A percentile compares a stretch with the other conserved stretches of the same genome.
These are phyloP conservation scores for Phytophthora hibernalis DNA, from an alignment of 352 stramenopile species.

Conservation along the genomic window DNA sequence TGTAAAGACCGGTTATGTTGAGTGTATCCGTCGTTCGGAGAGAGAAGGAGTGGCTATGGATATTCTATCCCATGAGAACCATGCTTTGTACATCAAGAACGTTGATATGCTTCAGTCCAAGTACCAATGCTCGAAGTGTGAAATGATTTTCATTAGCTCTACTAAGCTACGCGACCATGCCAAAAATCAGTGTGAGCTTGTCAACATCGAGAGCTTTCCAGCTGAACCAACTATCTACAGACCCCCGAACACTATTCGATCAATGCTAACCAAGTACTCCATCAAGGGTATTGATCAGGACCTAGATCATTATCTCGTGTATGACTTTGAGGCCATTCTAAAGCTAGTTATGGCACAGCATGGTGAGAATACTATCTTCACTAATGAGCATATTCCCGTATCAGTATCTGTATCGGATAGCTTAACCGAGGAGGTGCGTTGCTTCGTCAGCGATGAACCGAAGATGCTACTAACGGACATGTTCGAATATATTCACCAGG, in stretches of 20 bases:
- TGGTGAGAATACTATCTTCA: conserved; percentile 11
- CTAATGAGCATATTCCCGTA: conserved; percentile 13
- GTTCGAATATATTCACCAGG: conserved; percentile 2
- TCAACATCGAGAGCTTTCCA: conserved; percentile 5
- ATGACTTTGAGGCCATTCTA: conserved; percentile 15
- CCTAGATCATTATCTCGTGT: not conserved
- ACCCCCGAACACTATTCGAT: conserved; percentile 11
- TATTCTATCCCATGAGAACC: too few species aligned
- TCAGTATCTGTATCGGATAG: conserved; percentile 9
- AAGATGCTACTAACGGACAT: not conserved
- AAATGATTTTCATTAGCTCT: not conserved
- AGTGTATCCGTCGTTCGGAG: too few species aligned
- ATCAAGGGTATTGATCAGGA: conserved; percentile 12
- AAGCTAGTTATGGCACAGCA: conserved; percentile 18
- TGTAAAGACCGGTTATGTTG: conserved; percentile 4
- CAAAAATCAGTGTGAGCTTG: conserved; percentile 14
- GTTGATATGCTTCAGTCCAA: conserved; percentile 1
- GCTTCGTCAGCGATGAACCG: conserved; percentile 17
- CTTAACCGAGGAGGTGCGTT: conserved; percentile 13
- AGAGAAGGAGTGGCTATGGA: too few species aligned
- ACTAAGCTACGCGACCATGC: conserved; percentile 16
- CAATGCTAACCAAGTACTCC: conserved; percentile 19
- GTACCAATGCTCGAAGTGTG: conserved; percentile 4
- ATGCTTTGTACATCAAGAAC: too few species aligned
- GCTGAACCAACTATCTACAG: conserved; percentile 19